Percentiles rank a stretch among this genome's conserved stretches.
phyloP scores from a whole-genome alignment of 179 eudicot species.

The Nepenthes alata region DNA sequence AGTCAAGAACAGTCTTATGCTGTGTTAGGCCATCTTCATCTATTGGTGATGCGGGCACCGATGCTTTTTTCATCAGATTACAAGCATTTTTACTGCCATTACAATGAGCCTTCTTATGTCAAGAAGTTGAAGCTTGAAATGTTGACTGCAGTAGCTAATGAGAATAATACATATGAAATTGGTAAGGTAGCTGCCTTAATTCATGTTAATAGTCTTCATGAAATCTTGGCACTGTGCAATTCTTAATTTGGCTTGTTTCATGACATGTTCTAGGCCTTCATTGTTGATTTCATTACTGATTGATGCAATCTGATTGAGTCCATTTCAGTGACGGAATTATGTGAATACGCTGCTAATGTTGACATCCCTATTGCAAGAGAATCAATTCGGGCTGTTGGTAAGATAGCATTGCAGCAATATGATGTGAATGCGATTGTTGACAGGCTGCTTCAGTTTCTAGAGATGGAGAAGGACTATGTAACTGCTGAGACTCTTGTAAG shows the following conservation, averaged over 20 bases:
- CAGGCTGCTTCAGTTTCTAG: slow-evolving; percentile 95
- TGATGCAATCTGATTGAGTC: neutral
- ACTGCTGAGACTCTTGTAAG: slow-evolving; percentile 98
- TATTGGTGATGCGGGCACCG: slow-evolving; percentile 95
- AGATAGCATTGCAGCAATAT: slow-evolving; percentile 95
- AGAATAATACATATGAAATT: slow-evolving; percentile 87
- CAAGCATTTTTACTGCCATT: slow-evolving; percentile 96
- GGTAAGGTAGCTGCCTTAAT: slow-evolving; percentile 29
- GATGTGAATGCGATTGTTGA: slow-evolving; percentile 99
- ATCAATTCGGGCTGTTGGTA: slow-evolving; percentile 97
- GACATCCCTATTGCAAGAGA: slow-evolving; percentile 95
- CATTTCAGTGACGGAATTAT: slow-evolving; percentile 82
- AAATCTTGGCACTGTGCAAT: too few relatives aligned
- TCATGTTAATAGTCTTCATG: neutral
- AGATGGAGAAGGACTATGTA: slow-evolving; percentile 97
- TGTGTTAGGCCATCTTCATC: slow-evolving; percentile 87
- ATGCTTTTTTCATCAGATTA: slow-evolving; percentile 86
- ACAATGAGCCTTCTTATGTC: slow-evolving; percentile 90
- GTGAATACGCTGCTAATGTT: slow-evolving; percentile 97
- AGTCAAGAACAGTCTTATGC: slow-evolving; percentile 93
- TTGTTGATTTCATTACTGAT: neutral
- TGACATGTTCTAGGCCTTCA: neutral
- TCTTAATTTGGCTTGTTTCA: neutral
- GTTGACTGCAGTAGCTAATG: slow-evolving; percentile 96
- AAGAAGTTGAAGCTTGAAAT: slow-evolving; percentile 97